These are phyloP conservation scores for Euphorbia schlechtendalii DNA, from an alignment of 441 rosid species.

Conservation along the genomic window DNA sequence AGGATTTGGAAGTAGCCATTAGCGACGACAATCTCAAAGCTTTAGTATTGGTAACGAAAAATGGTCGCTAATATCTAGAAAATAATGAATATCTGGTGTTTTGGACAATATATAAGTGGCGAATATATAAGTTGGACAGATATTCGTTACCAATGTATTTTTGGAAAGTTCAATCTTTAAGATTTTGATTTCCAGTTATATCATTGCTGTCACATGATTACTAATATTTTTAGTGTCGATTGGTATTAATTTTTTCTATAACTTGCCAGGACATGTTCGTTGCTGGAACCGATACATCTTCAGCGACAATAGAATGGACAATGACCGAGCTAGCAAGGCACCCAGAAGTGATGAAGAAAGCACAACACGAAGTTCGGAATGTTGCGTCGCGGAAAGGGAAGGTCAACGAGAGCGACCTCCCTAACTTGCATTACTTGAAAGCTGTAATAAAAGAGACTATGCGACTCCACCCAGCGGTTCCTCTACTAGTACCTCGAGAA, in stretches of 20 bases:
- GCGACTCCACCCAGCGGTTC: conserved; percentile 36
- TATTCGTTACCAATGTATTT: too few relatives aligned
- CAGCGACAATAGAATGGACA: conserved; percentile 30
- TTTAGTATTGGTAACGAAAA: conserved; percentile 27
- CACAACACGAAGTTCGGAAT: conserved; percentile 8
- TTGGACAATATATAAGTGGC: too few relatives aligned
- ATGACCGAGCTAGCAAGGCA: conserved; percentile 35
- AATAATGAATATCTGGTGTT: too few relatives aligned
- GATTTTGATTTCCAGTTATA: too few relatives aligned
- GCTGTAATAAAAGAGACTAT: conserved; percentile 34
- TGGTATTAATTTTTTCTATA: too few relatives aligned
- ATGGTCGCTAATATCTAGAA: too few relatives aligned
- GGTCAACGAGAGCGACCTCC: conserved; percentile 22
- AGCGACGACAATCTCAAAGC: conserved; percentile 35
- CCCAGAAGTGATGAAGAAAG: conserved; percentile 21
- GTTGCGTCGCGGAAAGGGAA: conserved; percentile 5
- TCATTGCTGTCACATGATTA: too few relatives aligned
- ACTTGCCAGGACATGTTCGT: conserved; percentile 34
- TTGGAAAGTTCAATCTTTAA: too few relatives aligned
- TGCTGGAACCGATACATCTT: conserved; percentile 32
- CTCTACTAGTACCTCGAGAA: conserved; percentile 33
- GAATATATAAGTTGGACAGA: too few relatives aligned
- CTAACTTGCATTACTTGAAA: conserved; percentile 22
- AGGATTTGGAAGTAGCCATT: conserved; percentile 28
- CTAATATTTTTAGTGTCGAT: too few relatives aligned